Evolutionary conservation across 768 basidiomycete species (phyloP), one percentile per base, ranked within the genome.

Genomic region (Psilocybe azurescens): DNA sequence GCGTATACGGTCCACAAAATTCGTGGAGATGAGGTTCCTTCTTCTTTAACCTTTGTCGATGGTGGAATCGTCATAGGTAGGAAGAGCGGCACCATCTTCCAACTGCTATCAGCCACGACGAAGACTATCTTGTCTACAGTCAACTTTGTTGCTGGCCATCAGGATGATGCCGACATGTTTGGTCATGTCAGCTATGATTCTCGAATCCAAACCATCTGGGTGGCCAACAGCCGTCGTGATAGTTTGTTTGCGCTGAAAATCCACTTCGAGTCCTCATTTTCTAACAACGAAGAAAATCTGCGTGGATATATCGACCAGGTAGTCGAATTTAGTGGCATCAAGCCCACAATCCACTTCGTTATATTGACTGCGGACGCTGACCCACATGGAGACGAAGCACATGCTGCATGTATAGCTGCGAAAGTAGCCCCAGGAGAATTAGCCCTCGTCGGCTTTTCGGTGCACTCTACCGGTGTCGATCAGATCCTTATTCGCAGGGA

Each of bases 381-480:
- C 73, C 91, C 91, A 2, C 83, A 85, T 59, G 92, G 91, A 13
- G 89, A 90, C 56, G 92, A 94, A 73, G 91, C 92, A 0, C 87
- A 89, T 68, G 92, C 92, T 9, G 92, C 92, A 5, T 94, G 92
- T 65, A 81, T 91, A 20, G 92, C 92, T 3, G 92, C 92, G 2
- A 93, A 93, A 69, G 81, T 93, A 5, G 80, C 83, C 5, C 86
- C 89, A 1, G 89, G 90, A 44, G 89, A 93, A 65, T 78, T 94
- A 39, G 91, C 92, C 28, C 80, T 95, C 54, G 90, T 93, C 5
- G 92, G 91, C 32, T 95, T 94, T 76, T 91, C 90, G 2, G 92
- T 95, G n/a, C 93, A 94, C 71, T 88, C 90, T 16, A 86, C 84
- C n/a, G 93, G 93, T 39, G 93, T 95, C 13, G 93, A 95, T 70